Conservation (phyloP, 2,329 filamentous ascomycete genomes). For the Colletotrichum brevisporum region DNA sequence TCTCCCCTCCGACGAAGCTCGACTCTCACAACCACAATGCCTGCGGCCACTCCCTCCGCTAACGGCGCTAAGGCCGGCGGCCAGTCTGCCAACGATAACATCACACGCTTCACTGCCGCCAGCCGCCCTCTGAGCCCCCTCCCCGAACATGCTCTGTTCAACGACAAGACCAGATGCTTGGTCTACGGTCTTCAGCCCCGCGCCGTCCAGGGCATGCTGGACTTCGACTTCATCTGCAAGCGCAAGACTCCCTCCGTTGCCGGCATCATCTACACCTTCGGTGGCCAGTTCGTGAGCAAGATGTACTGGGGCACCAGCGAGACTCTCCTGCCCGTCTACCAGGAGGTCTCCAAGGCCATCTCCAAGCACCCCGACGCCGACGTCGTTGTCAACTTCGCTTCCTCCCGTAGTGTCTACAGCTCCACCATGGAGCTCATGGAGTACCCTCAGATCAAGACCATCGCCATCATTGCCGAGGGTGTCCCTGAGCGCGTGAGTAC, state of each 20-base stretch:
- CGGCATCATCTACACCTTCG: slow-evolving; percentile 99
- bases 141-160: slow-evolving; percentile 92
- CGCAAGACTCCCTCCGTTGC: slow-evolving; percentile 95
- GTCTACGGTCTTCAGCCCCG: slow-evolving; percentile 99
- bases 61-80: slow-evolving; percentile 61
- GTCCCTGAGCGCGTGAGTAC: slow-evolving; percentile 92
- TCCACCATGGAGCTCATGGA: slow-evolving; percentile 99
- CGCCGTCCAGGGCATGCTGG: slow-evolving; percentile 92
- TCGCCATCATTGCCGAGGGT: slow-evolving; percentile 99
- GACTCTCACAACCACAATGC: slow-evolving; percentile 61
- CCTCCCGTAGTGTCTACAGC: slow-evolving; percentile 97
- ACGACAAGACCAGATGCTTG: slow-evolving; percentile 99
- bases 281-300: slow-evolving; percentile 99
- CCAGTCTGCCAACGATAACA: slow-evolving; percentile 95
- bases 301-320: slow-evolving; percentile 99
- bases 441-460: slow-evolving; percentile 95
- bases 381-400: slow-evolving; percentile 99
- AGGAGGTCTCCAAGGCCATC: slow-evolving; percentile 91
- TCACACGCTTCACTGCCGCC: slow-evolving; percentile 93
- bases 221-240: slow-evolving; percentile 99
- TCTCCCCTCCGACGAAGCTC: slow-evolving; percentile 33
- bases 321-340: slow-evolving; percentile 98
- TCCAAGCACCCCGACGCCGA: slow-evolving; percentile 98
- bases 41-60: slow-evolving; percentile 57
- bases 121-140: slow-evolving; percentile 93